Conservation (phyloP, 129 eudicot genomes). For the Tanacetum coccineum region DNA sequence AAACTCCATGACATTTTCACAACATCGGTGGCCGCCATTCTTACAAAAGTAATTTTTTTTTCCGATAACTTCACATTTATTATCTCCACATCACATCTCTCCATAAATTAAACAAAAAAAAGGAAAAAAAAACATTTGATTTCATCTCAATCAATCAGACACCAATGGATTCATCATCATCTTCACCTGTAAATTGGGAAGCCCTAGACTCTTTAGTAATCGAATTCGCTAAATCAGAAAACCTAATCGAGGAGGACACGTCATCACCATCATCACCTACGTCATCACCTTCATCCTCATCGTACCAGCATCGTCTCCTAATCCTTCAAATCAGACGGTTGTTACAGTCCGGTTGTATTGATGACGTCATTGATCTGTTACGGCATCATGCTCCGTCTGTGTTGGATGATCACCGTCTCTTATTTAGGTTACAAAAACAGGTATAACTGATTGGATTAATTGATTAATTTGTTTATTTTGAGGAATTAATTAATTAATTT, state of each 20-base stretch:
- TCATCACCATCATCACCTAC: conserved; percentile 44
- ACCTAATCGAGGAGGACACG: conserved; percentile 59
- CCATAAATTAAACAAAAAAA: neutral
- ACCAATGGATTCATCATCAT: conserved; percentile 51
- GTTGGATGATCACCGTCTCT: conserved; percentile 87
- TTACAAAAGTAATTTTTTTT: neutral
- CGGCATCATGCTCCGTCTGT: conserved; percentile 61
- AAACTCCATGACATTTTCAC: conserved; percentile 28
- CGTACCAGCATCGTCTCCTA: conserved; percentile 56
- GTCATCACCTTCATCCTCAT: conserved; percentile 35
- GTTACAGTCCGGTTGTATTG: conserved; percentile 66
- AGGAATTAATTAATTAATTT: neutral
- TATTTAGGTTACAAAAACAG: conserved; percentile 91
- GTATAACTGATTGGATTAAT: conserved; percentile 18
- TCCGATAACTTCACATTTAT: neutral
- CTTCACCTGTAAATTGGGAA: conserved; percentile 85
- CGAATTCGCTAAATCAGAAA: conserved; percentile 90
- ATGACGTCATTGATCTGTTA: conserved; percentile 70
- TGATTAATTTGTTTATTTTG: neutral
- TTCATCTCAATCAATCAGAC: neutral
- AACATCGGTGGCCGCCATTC: conserved; percentile 36
- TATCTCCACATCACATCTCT: neutral
- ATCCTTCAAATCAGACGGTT: conserved; percentile 72
- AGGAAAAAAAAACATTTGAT: neutral
- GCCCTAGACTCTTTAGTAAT: conserved; percentile 82